These are phyloP conservation scores for Botrytis galanthina DNA, from an alignment of 2,329 filamentous ascomycete species.

Conservation along the genomic window DNA sequence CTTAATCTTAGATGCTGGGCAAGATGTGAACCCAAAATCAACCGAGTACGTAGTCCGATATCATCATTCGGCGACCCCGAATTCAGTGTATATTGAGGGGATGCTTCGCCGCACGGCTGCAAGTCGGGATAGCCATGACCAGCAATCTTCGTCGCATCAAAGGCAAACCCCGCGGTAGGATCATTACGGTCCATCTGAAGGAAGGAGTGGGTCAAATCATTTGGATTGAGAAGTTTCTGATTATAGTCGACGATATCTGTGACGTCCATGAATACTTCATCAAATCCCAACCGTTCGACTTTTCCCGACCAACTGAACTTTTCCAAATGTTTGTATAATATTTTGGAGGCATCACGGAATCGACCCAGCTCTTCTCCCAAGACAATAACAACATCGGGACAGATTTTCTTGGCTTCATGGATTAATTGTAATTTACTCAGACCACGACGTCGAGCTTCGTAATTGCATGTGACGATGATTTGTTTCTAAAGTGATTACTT, in stretches of 20 bases:
- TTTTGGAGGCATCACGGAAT: constrained; percentile 85
- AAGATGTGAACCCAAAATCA: constrained; percentile 78
- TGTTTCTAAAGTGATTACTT: constrained; percentile 42
- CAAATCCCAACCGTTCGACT: constrained; percentile 81
- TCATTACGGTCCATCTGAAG: constrained; percentile 73
- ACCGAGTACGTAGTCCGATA: constrained; percentile 43
- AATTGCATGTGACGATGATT: constrained; percentile 92
- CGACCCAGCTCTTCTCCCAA: constrained; percentile 82
- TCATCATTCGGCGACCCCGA: constrained; percentile 22
- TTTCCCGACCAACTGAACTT: constrained; percentile 74
- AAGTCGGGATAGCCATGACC: constrained; percentile 48
- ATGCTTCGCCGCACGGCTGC: constrained; percentile 14
- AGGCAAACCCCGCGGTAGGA: constrained; percentile 76
- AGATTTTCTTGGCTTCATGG: constrained; percentile 73
- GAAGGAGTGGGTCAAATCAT: constrained; percentile 67
- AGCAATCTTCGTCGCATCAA: constrained; percentile 66
- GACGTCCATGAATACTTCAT: constrained; percentile 74
- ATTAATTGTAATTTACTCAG: constrained; percentile 83
- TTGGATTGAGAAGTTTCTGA: constrained; percentile 63
- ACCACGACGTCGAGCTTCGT: constrained; percentile 73
- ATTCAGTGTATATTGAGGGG: neutral
- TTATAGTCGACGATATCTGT: constrained; percentile 88
- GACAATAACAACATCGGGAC: constrained; percentile 81
- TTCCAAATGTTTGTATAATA: constrained; percentile 70
- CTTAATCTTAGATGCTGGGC: constrained; percentile 69